Evolutionary conservation across 306 rosid species (phyloP).

Genomic region (Potentilla sterilis): DNA sequence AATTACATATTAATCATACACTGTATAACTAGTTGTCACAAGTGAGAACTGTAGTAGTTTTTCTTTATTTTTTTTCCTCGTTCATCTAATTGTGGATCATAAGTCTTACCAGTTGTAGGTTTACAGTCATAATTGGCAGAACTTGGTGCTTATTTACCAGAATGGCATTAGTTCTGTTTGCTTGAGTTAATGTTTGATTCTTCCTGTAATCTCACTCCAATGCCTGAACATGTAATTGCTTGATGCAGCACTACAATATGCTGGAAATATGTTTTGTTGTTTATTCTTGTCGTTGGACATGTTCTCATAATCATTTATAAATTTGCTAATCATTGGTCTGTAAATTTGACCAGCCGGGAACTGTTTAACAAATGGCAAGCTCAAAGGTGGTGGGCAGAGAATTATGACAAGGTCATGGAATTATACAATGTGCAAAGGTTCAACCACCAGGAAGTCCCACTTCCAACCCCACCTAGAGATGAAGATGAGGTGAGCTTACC

Average conservation of each 20-base stretch:
- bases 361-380: slow-evolving; percentile 95
- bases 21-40: background rate
- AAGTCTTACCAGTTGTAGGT: background rate
- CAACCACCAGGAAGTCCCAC: slow-evolving; percentile 78
- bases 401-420: slow-evolving; percentile 93
- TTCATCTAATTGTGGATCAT: background rate
- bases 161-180: background rate
- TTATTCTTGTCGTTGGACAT: slow-evolving; percentile 1
- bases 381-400: slow-evolving; percentile 94
- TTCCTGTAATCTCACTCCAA: background rate
- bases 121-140: background rate
- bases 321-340: slow-evolving; percentile 26
- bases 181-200: background rate
- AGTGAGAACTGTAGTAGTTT: background rate
- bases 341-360: slow-evolving; percentile 63
- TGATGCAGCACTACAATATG: background rate
- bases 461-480: slow-evolving; percentile 84
- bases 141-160: background rate
- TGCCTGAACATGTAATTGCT: background rate
- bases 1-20: background rate
- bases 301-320: background rate
- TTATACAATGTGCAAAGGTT: slow-evolving; percentile 92
- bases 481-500: slow-evolving; percentile 73
- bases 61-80: background rate
- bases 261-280: background rate